Percentiles rank a stretch among this genome's conserved stretches.
phyloP scores from a whole-genome alignment of 2,329 filamentous ascomycete genomes.

The Penicillium frequentans region DNA sequence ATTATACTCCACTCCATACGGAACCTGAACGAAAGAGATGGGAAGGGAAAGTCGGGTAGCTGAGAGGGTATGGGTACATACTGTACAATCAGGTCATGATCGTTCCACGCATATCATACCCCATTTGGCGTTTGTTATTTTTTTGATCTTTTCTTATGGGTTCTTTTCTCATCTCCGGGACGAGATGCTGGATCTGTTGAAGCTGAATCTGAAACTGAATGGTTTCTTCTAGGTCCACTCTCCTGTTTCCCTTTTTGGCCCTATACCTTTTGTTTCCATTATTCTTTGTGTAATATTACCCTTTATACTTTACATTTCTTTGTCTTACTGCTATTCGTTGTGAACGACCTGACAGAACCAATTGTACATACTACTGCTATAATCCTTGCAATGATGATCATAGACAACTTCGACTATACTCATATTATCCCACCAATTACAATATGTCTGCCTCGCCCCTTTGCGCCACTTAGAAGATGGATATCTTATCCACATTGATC shows the following conservation, averaged over 20 bases:
- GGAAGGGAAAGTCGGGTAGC: neutral
- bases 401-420: neutral
- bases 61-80: slow-evolving; percentile 12
- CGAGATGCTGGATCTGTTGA: neutral
- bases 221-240: neutral
- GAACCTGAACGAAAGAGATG: slow-evolving; percentile 8
- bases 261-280: neutral
- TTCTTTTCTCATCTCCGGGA: neutral
- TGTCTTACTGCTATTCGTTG: neutral
- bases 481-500: no score
- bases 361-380: neutral
- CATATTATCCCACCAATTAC: neutral
- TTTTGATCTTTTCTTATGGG: neutral
- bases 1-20: neutral
- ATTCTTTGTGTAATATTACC: slow-evolving; percentile 12
- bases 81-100: slow-evolving; percentile 16
- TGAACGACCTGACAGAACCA: neutral
- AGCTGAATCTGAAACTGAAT: neutral
- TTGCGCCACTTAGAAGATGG: neutral
- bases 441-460: neutral
- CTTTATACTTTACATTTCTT: neutral
- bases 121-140: slow-evolving; percentile 17
- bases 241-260: neutral
- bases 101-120: slow-evolving; percentile 27
- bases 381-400: neutral